Evolutionary conservation across 805 yeast genomes (phyloP).

Genomic region (Lipomyces yamanashiensis): DNA sequence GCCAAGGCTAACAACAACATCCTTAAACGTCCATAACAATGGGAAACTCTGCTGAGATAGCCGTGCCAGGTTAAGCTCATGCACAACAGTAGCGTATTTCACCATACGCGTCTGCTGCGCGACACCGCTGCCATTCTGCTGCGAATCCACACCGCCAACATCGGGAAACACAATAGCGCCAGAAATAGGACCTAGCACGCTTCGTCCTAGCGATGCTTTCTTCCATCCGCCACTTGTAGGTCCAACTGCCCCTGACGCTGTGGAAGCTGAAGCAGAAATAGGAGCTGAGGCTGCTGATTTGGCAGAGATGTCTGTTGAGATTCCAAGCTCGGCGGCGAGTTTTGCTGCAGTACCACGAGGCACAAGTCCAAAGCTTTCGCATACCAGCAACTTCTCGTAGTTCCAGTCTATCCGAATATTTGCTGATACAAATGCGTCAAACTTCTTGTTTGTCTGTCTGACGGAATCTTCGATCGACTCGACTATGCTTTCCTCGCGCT

Average conservation of each 20-base stretch:
- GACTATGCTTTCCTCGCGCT: conserved; percentile 81
- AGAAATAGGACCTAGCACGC: conserved; percentile 45
- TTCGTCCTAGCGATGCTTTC: conserved; percentile 43
- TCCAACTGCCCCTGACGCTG: not conserved
- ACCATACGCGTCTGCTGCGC: conserved; percentile 41
- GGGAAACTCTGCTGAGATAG: conserved; percentile 49
- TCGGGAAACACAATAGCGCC: conserved; percentile 42
- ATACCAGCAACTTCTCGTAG: conserved; percentile 71
- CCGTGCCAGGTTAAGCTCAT: conserved; percentile 71
- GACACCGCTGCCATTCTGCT: conserved; percentile 13
- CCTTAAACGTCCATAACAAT: conserved; percentile 63
- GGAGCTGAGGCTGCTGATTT: conserved; percentile 21
- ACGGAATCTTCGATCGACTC: conserved; percentile 83
- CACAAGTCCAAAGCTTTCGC: conserved; percentile 69
- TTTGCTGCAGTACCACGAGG: conserved; percentile 34
- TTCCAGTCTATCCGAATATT: conserved; percentile 85
- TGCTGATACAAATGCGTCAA: conserved; percentile 73
- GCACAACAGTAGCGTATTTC: conserved; percentile 71
- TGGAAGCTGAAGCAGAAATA: not conserved
- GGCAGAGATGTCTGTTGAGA: conserved; percentile 26
- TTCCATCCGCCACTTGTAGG: conserved; percentile 42
- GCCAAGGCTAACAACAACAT: conserved; percentile 54
- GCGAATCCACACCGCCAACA: conserved; percentile 35
- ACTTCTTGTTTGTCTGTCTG: conserved; percentile 74
- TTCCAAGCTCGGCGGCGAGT: conserved; percentile 34